Percentiles rank a stretch among this genome's conserved stretches.
Evolutionary conservation across 1,139 yeast species (phyloP).

Genomic region (Candida albicans): DNA sequence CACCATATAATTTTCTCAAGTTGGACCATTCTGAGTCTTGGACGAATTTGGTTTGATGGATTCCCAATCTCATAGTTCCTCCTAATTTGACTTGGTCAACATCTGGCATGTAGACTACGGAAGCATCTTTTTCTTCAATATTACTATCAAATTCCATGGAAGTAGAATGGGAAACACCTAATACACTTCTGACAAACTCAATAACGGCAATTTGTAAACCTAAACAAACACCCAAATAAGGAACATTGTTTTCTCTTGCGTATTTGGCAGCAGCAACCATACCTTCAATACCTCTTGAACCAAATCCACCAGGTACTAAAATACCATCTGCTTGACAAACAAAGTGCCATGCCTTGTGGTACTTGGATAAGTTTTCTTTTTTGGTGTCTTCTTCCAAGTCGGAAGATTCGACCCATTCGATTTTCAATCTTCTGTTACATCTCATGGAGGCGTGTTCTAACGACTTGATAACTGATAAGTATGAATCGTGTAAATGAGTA

Average conservation of each 20-base stretch:
- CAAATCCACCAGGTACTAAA: slow-evolving; percentile 98
- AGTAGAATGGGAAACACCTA: slow-evolving; percentile 68
- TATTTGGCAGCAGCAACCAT: slow-evolving; percentile 96
- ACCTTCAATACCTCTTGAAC: slow-evolving; percentile 96
- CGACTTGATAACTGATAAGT: slow-evolving; percentile 91
- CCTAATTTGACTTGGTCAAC: slow-evolving; percentile 94
- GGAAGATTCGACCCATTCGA: slow-evolving; percentile 94
- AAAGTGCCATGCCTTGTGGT: slow-evolving; percentile 94
- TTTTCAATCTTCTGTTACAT: slow-evolving; percentile 78
- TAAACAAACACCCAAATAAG: slow-evolving; percentile 94
- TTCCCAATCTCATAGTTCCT: slow-evolving; percentile 98
- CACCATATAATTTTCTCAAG: slow-evolving; percentile 81
- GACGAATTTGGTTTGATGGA: slow-evolving; percentile 84
- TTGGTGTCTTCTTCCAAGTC: slow-evolving; percentile 79
- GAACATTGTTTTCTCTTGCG: slow-evolving; percentile 93
- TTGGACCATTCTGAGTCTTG: slow-evolving; percentile 66
- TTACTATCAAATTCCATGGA: slow-evolving; percentile 82
- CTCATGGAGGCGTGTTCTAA: slow-evolving; percentile 94
- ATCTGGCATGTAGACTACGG: slow-evolving; percentile 98
- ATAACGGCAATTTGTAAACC: slow-evolving; percentile 98
- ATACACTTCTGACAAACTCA: slow-evolving; percentile 82
- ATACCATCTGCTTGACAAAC: slow-evolving; percentile 96
- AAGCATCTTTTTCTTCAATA: slow-evolving; percentile 62
- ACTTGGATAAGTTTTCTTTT: slow-evolving; percentile 64
- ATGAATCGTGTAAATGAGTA: slow-evolving; percentile 92